Evolutionary conservation across 139 green algal genomes (phyloP).

Genomic region (Chlorella sorokiniana): DNA sequence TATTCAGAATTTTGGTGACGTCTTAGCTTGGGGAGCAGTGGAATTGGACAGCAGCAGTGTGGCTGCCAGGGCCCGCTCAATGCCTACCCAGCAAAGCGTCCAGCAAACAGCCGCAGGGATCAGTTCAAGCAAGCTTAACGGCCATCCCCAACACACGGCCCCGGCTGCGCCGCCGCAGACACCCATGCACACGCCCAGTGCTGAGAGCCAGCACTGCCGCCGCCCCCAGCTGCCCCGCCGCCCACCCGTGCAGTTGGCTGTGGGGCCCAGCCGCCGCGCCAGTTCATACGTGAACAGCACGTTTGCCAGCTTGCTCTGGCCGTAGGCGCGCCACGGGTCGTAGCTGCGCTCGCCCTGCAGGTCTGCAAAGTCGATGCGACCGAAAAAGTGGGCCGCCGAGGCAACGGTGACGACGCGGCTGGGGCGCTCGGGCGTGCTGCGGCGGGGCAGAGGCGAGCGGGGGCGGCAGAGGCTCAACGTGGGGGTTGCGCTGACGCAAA

Average conservation of each 20-base stretch:
- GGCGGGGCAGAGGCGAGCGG: background rate
- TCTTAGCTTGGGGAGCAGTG: no score
- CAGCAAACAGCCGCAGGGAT: background rate
- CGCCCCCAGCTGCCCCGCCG: no score
- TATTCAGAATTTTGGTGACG: no score
- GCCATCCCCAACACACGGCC: no score
- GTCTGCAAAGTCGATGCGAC: constrained; percentile 78
- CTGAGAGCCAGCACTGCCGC: no score
- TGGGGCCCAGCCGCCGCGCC: constrained; percentile 45
- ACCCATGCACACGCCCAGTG: no score
- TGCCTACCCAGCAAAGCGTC: no score
- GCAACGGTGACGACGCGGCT: constrained; percentile 82
- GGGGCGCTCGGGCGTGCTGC: constrained; percentile 4
- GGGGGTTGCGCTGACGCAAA: no score
- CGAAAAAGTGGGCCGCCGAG: constrained; percentile 77
- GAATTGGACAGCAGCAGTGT: no score
- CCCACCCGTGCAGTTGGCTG: constrained; percentile 16
- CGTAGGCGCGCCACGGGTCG: constrained; percentile 59
- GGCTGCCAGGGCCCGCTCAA: no score
- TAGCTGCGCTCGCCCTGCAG: constrained; percentile 60
- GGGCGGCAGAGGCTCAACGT: background rate
- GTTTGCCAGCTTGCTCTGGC: constrained; percentile 90
- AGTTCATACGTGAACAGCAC: constrained; percentile 91
- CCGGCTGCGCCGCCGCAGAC: no score
- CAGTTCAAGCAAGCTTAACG: background rate